These are phyloP conservation scores for Punctularia strigosozonata DNA, from an alignment of 768 basidiomycete genomes.

Conservation along the genomic window DNA sequence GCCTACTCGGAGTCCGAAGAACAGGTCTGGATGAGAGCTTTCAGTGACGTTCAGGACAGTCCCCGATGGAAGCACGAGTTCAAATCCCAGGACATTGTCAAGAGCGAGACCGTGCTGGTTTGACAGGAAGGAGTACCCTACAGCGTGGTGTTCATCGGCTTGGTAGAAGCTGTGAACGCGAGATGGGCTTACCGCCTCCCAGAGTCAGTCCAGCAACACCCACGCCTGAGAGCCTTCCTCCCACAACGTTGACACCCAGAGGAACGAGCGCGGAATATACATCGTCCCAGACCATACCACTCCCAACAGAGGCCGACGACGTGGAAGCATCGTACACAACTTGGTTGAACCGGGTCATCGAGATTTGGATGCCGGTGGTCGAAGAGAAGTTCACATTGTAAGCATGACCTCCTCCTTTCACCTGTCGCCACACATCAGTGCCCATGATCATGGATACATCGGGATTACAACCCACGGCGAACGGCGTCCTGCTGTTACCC, in stretches of 20 bases:
- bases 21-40: background rate
- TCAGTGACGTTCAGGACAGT: slow-evolving; percentile 5
- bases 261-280: slow-evolving; percentile 44
- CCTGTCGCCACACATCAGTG: too few relatives aligned
- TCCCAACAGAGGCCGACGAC: slow-evolving; percentile 17
- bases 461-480: too few relatives aligned
- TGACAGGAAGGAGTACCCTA: slow-evolving; percentile 8
- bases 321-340: slow-evolving; percentile 12
- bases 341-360: slow-evolving; percentile 19
- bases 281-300: slow-evolving; percentile 52
- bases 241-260: slow-evolving; percentile 40
- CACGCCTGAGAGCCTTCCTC: slow-evolving; percentile 45
- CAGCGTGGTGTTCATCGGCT: background rate
- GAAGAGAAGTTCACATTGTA: slow-evolving; percentile 23
- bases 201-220: slow-evolving; percentile 45
- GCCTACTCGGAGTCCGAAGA: background rate
- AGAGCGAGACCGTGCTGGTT: slow-evolving; percentile 8
- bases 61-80: slow-evolving; percentile 8
- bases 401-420: slow-evolving; percentile 24
- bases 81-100: slow-evolving; percentile 8
- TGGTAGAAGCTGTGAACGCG: too few relatives aligned
- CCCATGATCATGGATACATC: too few relatives aligned
- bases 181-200: slow-evolving; percentile 14
- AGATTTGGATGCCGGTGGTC: slow-evolving; percentile 21
- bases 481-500: slow-evolving; percentile 31